Evolutionary conservation across 805 yeast species (phyloP).

Genomic region (Wickerhamomyces mucosus): DNA sequence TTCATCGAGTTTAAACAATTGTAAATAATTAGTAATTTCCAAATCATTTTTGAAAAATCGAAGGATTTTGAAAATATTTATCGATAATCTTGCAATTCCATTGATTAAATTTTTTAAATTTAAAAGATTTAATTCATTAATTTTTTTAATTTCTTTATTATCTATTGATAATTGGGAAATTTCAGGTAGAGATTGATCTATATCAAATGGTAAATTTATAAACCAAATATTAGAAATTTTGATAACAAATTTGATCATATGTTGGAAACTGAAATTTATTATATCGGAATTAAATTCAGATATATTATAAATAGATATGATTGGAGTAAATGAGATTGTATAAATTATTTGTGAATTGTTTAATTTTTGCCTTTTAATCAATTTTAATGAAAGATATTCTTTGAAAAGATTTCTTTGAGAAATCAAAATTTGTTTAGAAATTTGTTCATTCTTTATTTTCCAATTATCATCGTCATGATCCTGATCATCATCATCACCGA

Average conservation of each 20-base stretch:
- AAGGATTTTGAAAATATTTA: constrained; percentile 8
- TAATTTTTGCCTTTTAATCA: constrained; percentile 11
- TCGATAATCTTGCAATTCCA: constrained; percentile 9
- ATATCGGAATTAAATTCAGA: constrained; percentile 11
- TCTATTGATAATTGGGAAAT: constrained; percentile 4
- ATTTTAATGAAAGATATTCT: constrained; percentile 15
- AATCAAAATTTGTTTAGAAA: constrained; percentile 15
- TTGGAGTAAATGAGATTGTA: constrained; percentile 16
- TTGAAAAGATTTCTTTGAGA: constrained; percentile 16
- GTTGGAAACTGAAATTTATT: constrained; percentile 11
- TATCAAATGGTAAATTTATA: constrained; percentile 9
- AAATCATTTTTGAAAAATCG: constrained; percentile 8
- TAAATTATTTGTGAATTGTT: constrained; percentile 7
- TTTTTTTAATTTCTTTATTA: constrained; percentile 1
- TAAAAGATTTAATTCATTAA: constrained; percentile 10
- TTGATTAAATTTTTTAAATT: constrained; percentile 8
- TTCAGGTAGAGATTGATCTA: constrained; percentile 6
- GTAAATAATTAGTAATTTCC: constrained; percentile 4
- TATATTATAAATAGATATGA: constrained; percentile 9
- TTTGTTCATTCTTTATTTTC: constrained; percentile 4
- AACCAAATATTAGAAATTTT: constrained; percentile 11
- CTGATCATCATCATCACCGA: constrained; percentile 1
- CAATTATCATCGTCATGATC: not conserved
- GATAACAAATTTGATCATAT: constrained; percentile 10
- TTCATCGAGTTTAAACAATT: constrained; percentile 13